These are phyloP conservation scores for Globisporangium nodosum DNA, from an alignment of 352 stramenopile genomes.

Conservation along the genomic window DNA sequence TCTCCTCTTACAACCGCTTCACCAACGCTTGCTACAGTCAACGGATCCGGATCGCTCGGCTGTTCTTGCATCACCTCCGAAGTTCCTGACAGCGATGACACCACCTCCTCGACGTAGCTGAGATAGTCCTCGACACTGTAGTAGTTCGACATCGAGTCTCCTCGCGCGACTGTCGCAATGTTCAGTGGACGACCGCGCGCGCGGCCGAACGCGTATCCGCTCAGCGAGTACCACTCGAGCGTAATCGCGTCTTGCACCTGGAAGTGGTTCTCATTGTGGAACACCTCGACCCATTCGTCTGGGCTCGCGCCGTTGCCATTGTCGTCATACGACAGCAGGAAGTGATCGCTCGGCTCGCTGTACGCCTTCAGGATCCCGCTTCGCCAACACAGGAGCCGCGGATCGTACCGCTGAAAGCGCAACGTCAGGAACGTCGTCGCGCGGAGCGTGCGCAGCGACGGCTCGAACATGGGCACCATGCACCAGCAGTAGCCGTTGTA, in stretches of 20 bases:
- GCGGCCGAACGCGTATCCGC: constrained; percentile 61
- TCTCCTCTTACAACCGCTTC: constrained; percentile 4
- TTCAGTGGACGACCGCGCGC: constrained; percentile 36
- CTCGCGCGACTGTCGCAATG: constrained; percentile 14
- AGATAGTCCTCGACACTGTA: constrained; percentile 65
- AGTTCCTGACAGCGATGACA: not conserved
- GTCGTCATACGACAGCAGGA: constrained; percentile 50
- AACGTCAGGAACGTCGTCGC: constrained; percentile 46
- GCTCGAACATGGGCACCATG: constrained; percentile 62
- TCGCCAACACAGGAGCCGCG: constrained; percentile 38
- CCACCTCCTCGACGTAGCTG: constrained; percentile 36
- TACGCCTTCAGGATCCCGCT: constrained; percentile 43
- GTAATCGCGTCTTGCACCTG: constrained; percentile 57
- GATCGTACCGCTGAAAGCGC: constrained; percentile 50
- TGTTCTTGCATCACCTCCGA: not conserved
- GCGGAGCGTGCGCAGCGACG: constrained; percentile 38
- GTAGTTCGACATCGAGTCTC: constrained; percentile 22
- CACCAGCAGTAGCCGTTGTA: constrained; percentile 71
- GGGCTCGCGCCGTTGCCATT: constrained; percentile 1
- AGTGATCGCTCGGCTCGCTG: constrained; percentile 44
- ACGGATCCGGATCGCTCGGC: not conserved
- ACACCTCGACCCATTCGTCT: constrained; percentile 59
- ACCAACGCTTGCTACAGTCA: constrained; percentile 1
- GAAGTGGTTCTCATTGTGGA: constrained; percentile 49
- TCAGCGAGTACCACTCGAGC: constrained; percentile 60